Percentiles rank a stretch among this genome's conserved stretches.
phyloP scores from a whole-genome alignment of 148 eudicot genomes.

The Agrostemma githago region DNA sequence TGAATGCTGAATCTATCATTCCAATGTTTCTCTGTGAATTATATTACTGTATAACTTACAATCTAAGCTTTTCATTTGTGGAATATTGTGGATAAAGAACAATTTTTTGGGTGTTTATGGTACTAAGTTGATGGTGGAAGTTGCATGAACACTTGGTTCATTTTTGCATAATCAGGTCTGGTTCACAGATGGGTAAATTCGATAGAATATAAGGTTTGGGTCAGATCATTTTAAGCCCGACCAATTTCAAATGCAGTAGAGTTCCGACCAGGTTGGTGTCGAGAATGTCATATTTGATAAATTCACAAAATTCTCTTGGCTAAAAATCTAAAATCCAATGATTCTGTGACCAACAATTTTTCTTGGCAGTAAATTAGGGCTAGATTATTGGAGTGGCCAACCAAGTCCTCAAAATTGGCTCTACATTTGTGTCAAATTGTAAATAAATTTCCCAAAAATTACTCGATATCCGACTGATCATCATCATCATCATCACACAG shows the following conservation, averaged over 20 bases:
- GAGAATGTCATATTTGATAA: neutral
- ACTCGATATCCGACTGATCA: slow-evolving; percentile 20
- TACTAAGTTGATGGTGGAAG: too few species aligned
- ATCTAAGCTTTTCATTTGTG: neutral
- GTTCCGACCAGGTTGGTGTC: neutral
- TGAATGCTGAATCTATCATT: neutral
- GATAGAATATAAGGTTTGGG: neutral
- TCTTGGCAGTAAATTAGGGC: too few species aligned
- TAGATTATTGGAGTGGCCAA: too few species aligned
- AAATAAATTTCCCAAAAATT: neutral
- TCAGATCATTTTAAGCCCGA: neutral
- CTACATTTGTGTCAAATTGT: neutral
- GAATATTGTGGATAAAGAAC: neutral
- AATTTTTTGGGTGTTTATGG: neutral
- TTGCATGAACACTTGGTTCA: neutral
- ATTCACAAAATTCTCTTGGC: neutral
- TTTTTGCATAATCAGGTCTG: too few species aligned
- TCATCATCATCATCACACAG: slow-evolving; percentile 33
- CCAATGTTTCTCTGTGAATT: neutral
- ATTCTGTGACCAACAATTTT: too few species aligned
- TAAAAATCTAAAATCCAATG: too few species aligned
- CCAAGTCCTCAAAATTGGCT: too few species aligned
- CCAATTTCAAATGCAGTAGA: neutral
- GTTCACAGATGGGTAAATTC: too few species aligned
- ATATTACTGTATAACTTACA: too few species aligned